Evolutionary conservation across 2,329 filamentous ascomycete genomes (phyloP), one percentile per base, ranked within the genome.

Genomic region (Samsoniella hepiali): DNA sequence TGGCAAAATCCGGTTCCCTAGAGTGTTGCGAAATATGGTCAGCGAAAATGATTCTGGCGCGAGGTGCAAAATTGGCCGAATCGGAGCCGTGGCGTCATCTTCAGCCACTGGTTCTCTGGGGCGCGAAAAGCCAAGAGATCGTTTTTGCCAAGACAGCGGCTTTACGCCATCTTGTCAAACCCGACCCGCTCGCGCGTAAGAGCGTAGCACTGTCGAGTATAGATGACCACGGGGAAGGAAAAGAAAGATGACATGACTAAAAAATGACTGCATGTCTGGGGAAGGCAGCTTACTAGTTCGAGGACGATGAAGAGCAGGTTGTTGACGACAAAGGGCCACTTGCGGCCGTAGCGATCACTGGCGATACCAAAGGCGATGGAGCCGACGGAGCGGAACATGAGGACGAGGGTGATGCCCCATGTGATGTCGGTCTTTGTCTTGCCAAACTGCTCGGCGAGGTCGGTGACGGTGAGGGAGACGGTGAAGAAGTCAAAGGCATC

Each of bases 261-360:
- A 11, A 11, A 22, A 44, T 29, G 34, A 38, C 32, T 22, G 22
- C 31, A 22, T 4, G 32, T 31, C 15, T 34, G 8, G 9, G 54
- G 54, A 32, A 31, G 15, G 40, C 13, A 36, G 50, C 79, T 76
- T 70, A 88, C 88, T 69, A 93, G 80, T 73, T 93, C 89, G 10
- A 93, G 80, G 6, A 87, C 73, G 44, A 91, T 88, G 64, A 93
- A 86, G 27, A 93, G 79, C 29, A 91, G 65, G 75, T 92, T 90
- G 76, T 93, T 93, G 64, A 89, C 71, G 15, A 93, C 82, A 77
- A 93, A 91, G 1, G 89, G 89, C 88, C 89, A 91, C 71, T 85
- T 86, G 55, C 84, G 76, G 5, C 84, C 84, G 66, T 84, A 87
- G 42, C 82, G 78, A 73, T 87, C 84, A 27, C 80, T 75, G 0